Evolutionary conservation across 495 filamentous ascomycete genomes (phyloP), one percentile per base, ranked within the genome.

Genomic region (Beverwykella pulmonaria): DNA sequence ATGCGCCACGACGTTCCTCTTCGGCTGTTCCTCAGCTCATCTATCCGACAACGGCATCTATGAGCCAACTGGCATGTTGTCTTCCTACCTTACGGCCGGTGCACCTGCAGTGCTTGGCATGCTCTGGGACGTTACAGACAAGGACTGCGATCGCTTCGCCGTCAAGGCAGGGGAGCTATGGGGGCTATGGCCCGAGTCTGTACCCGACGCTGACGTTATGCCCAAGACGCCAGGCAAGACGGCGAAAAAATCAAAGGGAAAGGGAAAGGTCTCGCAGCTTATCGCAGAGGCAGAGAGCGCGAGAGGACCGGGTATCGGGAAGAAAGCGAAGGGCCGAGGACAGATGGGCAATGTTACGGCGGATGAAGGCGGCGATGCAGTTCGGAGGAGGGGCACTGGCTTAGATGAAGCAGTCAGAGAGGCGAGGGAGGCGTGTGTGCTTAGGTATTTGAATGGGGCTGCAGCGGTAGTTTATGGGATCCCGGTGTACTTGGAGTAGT

Each of bases 41-140:
- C 79, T 97, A 54, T 85, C 84, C 7, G 90, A 96, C 69, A 84
- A 87, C 0, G 94, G 93, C 25, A 87, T 94, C 64, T 96, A 95
- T 71, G 92, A 97, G 73, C 88, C 90, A 0, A 88, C 90, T 69
- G 94, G 94, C 0, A 92, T 91, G 34, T 88, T 91, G n/a, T 85
- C 92, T 76, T 90, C 91, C 64, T 98, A 97, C 77, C 85, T 98
- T 76, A 84, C 92, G 36, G 92, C 92, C 0, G 93, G 93, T 7
- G 55, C 69, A 15, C 73, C 70, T 15, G 92, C 93, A 10, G 82
- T 97, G 19, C 86, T 97, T 0, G 93, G 90, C 22, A 96, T 90
- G 4, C 80, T 98, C 36, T 98, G 94, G 94, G 94, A 98, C 76
- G 94, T 98, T 22, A 98, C 95, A 14, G 94, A 98, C 71, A 89